These are phyloP conservation scores for Hanseniaspora guilliermondii DNA, from an alignment of 805 yeast species.

Conservation along the genomic window DNA sequence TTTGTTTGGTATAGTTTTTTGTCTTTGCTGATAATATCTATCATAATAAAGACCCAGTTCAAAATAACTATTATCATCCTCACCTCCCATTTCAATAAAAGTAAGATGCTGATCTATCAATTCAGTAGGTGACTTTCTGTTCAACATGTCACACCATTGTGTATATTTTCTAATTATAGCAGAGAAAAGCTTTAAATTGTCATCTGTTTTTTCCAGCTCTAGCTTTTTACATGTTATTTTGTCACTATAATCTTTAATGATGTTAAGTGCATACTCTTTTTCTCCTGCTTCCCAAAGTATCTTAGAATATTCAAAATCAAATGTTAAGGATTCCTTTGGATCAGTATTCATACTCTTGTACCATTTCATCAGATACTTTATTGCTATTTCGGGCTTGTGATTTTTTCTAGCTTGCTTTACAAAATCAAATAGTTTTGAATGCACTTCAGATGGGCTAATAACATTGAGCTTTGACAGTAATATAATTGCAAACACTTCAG, in stretches of 20 bases:
- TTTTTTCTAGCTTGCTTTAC: conserved; percentile 57
- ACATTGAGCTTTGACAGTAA: background rate
- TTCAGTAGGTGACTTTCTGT: conserved; percentile 63
- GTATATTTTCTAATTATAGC: conserved; percentile 63
- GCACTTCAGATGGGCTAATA: conserved; percentile 25
- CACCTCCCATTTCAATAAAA: conserved; percentile 41
- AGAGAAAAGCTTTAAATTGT: background rate
- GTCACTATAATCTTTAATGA: conserved; percentile 29
- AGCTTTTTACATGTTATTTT: conserved; percentile 19
- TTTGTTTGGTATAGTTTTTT: conserved; percentile 44
- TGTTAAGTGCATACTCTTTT: conserved; percentile 66
- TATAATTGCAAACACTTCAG: background rate
- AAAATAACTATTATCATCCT: conserved; percentile 72
- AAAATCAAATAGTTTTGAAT: conserved; percentile 44
- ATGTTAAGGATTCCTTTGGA: conserved; percentile 27
- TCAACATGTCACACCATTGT: conserved; percentile 77
- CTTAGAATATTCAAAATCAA: conserved; percentile 66
- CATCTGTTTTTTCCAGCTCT: conserved; percentile 20
- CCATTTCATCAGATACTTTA: conserved; percentile 41
- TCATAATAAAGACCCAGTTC: conserved; percentile 68
- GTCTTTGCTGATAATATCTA: conserved; percentile 32
- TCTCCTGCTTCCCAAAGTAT: conserved; percentile 85
- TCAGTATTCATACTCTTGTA: conserved; percentile 33
- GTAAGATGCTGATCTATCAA: conserved; percentile 57
- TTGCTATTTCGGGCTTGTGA: conserved; percentile 59